Percentiles rank a stretch among this genome's conserved stretches.
These are phyloP conservation scores for Aspergillus pseudoterreus DNA, from an alignment of 2,329 filamentous ascomycete species.

Conservation along the genomic window DNA sequence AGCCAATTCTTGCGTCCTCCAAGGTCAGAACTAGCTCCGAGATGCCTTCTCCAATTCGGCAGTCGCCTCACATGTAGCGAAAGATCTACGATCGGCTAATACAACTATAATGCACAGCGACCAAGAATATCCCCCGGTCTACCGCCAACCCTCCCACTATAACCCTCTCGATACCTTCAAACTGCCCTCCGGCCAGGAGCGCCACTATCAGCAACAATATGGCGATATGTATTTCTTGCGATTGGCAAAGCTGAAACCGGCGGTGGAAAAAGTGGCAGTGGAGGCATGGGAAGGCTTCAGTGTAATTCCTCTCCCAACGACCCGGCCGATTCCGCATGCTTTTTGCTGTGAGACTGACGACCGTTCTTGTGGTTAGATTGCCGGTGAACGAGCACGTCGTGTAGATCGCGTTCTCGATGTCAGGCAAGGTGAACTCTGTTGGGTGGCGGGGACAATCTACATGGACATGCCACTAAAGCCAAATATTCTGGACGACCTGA, in stretches of 20 bases:
- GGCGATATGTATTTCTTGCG: slow-evolving; percentile 97
- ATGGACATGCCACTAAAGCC: slow-evolving; percentile 97
- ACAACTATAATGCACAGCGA: slow-evolving; percentile 19
- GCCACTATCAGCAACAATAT: slow-evolving; percentile 90
- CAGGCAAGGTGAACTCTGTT: slow-evolving; percentile 90
- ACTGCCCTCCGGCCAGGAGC: slow-evolving; percentile 60
- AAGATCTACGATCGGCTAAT: not conserved
- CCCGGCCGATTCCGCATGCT: not conserved
- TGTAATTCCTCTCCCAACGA: slow-evolving; percentile 34
- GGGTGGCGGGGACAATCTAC: slow-evolving; percentile 91
- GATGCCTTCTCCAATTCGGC: not conserved
- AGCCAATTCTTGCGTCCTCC: slow-evolving; percentile 27
- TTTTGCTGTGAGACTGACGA: not conserved
- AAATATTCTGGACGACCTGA: slow-evolving; percentile 90
- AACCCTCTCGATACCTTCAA: slow-evolving; percentile 71
- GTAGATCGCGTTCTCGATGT: slow-evolving; percentile 93
- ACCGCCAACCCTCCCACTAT: slow-evolving; percentile 62
- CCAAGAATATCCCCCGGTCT: slow-evolving; percentile 39
- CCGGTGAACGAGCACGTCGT: slow-evolving; percentile 67
- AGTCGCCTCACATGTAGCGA: not conserved
- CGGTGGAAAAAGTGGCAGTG: slow-evolving; percentile 69
- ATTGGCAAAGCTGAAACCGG: slow-evolving; percentile 79
- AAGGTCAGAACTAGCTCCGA: slow-evolving; percentile 18
- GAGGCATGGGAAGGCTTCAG: slow-evolving; percentile 73
- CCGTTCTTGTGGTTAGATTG: slow-evolving; percentile 50